Evolutionary conservation across 1,284 basidiomycete genomes (phyloP).

Genomic region (Pisolithus thermaeus): DNA sequence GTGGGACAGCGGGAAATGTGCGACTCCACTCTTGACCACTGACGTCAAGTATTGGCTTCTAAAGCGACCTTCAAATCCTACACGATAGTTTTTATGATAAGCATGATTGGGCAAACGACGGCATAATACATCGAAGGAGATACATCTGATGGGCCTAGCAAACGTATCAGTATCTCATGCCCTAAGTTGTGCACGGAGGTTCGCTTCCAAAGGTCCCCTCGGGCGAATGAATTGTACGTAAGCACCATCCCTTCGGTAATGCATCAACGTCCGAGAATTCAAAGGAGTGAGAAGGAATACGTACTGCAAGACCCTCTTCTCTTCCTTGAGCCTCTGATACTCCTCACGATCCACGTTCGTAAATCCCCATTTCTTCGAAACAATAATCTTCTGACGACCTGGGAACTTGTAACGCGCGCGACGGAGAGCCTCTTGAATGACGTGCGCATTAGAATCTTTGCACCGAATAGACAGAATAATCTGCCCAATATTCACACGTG

Average conservation of each 20-base stretch:
- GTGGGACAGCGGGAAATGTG: no score
- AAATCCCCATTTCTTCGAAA: constrained; percentile 98
- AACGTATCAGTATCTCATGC: constrained; percentile 35
- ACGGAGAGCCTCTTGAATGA: constrained; percentile 95
- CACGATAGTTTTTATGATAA: not conserved
- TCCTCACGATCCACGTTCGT: constrained; percentile 92
- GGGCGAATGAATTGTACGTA: constrained; percentile 89
- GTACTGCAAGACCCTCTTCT: constrained; percentile 82
- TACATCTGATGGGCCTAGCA: constrained; percentile 1
- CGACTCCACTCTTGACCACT: no score
- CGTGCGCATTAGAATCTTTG: constrained; percentile 83
- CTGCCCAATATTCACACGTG: constrained; percentile 96
- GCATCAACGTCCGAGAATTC: not conserved
- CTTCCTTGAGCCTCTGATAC: constrained; percentile 84
- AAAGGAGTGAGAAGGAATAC: constrained; percentile 29
- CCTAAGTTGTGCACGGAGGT: constrained; percentile 79
- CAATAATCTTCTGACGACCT: constrained; percentile 97
- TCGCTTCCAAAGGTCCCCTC: constrained; percentile 78
- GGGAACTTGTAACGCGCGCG: constrained; percentile 99
- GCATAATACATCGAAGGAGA: constrained; percentile 12
- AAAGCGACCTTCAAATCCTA: no score
- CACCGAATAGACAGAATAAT: constrained; percentile 94
- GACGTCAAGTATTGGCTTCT: no score
- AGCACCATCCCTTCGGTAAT: constrained; percentile 61
- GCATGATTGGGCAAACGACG: not conserved